Base-by-base conservation (phyloP, 495 filamentous ascomycete genomes). In the Lindgomyces ingoldianus region DNA sequence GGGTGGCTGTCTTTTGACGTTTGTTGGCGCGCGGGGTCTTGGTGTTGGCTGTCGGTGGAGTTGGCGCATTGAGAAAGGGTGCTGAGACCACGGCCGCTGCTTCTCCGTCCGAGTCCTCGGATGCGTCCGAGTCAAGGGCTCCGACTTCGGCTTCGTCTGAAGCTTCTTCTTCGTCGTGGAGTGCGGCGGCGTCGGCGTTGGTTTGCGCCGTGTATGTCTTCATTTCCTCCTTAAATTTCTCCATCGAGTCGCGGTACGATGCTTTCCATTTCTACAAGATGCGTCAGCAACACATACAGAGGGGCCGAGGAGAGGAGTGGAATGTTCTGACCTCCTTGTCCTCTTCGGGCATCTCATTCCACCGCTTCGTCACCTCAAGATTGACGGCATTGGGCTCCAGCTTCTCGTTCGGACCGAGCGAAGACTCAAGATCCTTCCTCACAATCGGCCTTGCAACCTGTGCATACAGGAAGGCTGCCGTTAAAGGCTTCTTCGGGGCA, bases 401-500 rank as follows among this genome's bases (percentile, higher is more conserved):
- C 16, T 96, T 87, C 50, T 93, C 88, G 67, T 88, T 89, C 64
- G 91, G 89, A 59, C 84, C 85, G 2, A 85, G 84, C 36, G 84
- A 79, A 1, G 81, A 71, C 12, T 88, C 90, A 19, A 98, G 80
- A 60, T 96, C 91, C 8, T 77, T 80, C 24, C 86, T 86, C 64
- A 98, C 92, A 70, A 84, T 83, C 19, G 82, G 76, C 26, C 94
- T 89, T 46, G 91, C 91, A 33, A 85, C 85, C 69, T 94, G 86
- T 81, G 94, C 91, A 79, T 89, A 98, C 33, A 97, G 79, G 80
- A 98, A 96, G 78, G 91, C 97, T 0, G 94, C 91, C 18, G 94
- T 97, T 65, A 96, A 74, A 21, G 94, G 91, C 18, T 92, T 85
- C 83, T 96, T 96, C 52, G 94, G 94, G 12, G 92, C 91, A 73